These are phyloP conservation scores for Straminergon stramineum DNA, from an alignment of 225 moss, liverwort and hornwort species.

Conservation along the genomic window DNA sequence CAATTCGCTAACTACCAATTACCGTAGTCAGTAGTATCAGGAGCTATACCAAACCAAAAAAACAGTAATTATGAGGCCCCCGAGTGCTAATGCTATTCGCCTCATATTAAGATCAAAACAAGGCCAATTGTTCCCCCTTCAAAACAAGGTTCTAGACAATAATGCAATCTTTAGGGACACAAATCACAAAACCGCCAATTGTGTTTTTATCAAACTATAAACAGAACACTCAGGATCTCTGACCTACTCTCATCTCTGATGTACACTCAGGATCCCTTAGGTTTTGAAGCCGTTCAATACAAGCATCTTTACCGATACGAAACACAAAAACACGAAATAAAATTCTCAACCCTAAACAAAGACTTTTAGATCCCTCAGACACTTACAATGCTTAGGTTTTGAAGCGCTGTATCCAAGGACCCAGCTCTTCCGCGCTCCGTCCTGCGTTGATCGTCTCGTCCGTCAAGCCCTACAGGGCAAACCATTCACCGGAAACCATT, in stretches of 20 bases:
- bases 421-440: conserved; percentile 5
- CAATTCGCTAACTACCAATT: too few species aligned
- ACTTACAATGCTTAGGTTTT: neutral
- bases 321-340: neutral
- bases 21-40: too few species aligned
- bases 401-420: neutral
- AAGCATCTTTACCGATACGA: neutral
- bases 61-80: too few species aligned
- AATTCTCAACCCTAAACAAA: neutral
- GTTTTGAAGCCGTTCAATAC: neutral
- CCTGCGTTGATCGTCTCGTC: conserved; percentile 30
- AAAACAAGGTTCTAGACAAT: neutral
- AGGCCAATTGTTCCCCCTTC: too few species aligned
- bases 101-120: too few species aligned
- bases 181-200: neutral
- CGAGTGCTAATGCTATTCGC: too few species aligned
- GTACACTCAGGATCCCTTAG: neutral
- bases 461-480: conserved; percentile 14
- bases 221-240: neutral
- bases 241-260: neutral
- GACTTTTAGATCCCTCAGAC: neutral
- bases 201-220: neutral
- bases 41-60: too few species aligned
- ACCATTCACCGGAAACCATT: neutral
- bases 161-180: neutral